Base-by-base conservation (phyloP, 2,329 filamentous ascomycete genomes). In the Exophiala viscosa region DNA sequence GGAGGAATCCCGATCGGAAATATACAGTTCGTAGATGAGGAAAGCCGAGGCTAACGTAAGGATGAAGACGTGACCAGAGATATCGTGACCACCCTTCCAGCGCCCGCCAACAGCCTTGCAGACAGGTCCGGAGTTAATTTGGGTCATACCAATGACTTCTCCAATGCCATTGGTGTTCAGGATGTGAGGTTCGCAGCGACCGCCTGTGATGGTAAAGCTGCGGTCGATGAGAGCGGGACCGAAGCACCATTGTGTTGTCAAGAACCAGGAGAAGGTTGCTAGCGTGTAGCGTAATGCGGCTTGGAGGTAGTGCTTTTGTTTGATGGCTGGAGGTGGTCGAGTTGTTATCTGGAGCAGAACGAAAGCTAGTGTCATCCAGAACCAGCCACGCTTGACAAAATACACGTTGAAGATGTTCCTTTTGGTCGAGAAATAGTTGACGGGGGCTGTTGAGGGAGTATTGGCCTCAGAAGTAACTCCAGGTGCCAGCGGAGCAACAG, bases 191-290 rank as follows among this genome's bases (percentile, higher is more conserved):
- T 89, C 84, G 68, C 93, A 99, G 64, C 81, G 81, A 1, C 93
- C 93, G 2, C 93, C 93, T 0, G 90, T 96, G 69, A 89, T 81
- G n/a, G 83, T 77, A 69, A 97, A 99, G 3, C 87, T 83, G 51
- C 91, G 85, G 69, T 99, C 93, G 63, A 97, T 92, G 44, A 99
- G 76, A 15, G 90, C 79, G 2, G 93, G 85, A 0, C 93, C 93
- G 65, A 99, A 96, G 70, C 85, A 97, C 93, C 93, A 97, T 75
- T 97, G 93, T 59, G 93, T 99, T 14, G 93, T 84, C 35, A 90
- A 73, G 38, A 90, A 76, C 93, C 93, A 99, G 71, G 85, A 86
- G 1, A 72, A 64, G 7, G 93, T 97, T 0, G 90, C 81, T 7
- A 86, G 72, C 0, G 60, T 74, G 77, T 90, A 99, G 43, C 93